Base-by-base conservation (phyloP, 192 early-diverging fungal genomes). In the Coemansia sp. region DNA sequence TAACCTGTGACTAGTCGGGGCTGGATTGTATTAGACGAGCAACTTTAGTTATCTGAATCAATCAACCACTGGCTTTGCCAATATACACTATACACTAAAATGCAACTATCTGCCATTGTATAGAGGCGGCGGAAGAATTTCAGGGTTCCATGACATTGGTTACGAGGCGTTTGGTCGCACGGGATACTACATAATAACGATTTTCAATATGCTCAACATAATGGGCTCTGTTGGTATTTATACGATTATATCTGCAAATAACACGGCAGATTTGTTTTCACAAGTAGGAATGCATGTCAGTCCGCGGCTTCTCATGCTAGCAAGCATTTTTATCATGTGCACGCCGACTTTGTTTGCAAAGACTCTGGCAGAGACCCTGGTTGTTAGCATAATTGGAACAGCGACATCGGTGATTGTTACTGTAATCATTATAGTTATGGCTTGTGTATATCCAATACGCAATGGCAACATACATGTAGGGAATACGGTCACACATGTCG, bases 331-430 rank as follows among this genome's bases (percentile, higher is more conserved):
- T 0, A 58, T 82, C 10, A 79, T 88, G 49, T 77, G 79, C 46
- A 44, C 79, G 9, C 87, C 87, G 9, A 79, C 86, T 36, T 55
- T 91, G 35, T 64, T 65, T 33, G 78, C 86, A 34, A 87, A 83
- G 55, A 80, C 83, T 0, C 73, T 91, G 62, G 88, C 85, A 32
- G 89, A 91, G 56, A 78, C 88, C 3, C 79, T 84, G 26, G 27
- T 86, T 26, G 57, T 83, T n/a, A 83, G 81, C 47, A 66, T 83
- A 3, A 77, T 87, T 27, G 89, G 86, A 17, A 53, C 81, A 0
- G 70, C 83, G 1, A 87, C 89, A 0, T 58, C 88, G 4, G 46
- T 80, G 2, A 82, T 87, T 1, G 81, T 87, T 33, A 58, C 76
- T 0, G 69, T 87, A 29, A 73, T 85, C 0, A 47, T 86, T 1